Evolutionary conservation across 768 basidiomycete species (phyloP).

Genomic region (Boletus reticuloceps): DNA sequence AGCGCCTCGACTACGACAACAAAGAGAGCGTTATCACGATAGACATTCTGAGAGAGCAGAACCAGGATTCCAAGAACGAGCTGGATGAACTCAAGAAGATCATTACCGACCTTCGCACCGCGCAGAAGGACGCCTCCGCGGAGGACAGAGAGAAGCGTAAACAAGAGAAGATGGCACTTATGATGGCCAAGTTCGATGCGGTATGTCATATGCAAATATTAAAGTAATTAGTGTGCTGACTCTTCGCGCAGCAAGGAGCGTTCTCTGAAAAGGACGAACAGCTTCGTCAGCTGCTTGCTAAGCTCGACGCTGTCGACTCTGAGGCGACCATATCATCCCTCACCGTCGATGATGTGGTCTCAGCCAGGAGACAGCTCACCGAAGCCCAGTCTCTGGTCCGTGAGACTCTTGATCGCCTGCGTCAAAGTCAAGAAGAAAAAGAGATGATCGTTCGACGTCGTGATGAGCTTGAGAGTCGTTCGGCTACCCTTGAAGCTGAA

Average conservation of each 20-base stretch:
- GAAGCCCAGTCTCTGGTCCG: slow-evolving; percentile 85
- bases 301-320: slow-evolving; percentile 79
- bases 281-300: slow-evolving; percentile 77
- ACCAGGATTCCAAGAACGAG: slow-evolving; percentile 79
- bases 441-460: slow-evolving; percentile 78
- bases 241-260: slow-evolving; percentile 66
- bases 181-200: slow-evolving; percentile 99
- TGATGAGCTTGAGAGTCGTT: slow-evolving; percentile 84
- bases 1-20: slow-evolving; percentile 91
- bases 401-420: slow-evolving; percentile 85
- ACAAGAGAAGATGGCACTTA: slow-evolving; percentile 98
- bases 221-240: slow-evolving; percentile 1
- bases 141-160: slow-evolving; percentile 99
- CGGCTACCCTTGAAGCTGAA: slow-evolving; percentile 81
- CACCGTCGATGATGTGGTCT: slow-evolving; percentile 71
- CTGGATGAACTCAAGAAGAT: slow-evolving; percentile 86
- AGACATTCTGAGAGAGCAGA: slow-evolving; percentile 95
- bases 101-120: slow-evolving; percentile 71
- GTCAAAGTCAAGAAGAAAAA: slow-evolving; percentile 90
- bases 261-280: slow-evolving; percentile 97
- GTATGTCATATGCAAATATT: slow-evolving; percentile 44
- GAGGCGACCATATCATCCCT: slow-evolving; percentile 52
- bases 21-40: slow-evolving; percentile 92
- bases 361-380: slow-evolving; percentile 83
- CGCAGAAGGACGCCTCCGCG: slow-evolving; percentile 80